These are phyloP conservation scores for Lactarius psammicola DNA, from an alignment of 768 basidiomycete species.

Conservation along the genomic window DNA sequence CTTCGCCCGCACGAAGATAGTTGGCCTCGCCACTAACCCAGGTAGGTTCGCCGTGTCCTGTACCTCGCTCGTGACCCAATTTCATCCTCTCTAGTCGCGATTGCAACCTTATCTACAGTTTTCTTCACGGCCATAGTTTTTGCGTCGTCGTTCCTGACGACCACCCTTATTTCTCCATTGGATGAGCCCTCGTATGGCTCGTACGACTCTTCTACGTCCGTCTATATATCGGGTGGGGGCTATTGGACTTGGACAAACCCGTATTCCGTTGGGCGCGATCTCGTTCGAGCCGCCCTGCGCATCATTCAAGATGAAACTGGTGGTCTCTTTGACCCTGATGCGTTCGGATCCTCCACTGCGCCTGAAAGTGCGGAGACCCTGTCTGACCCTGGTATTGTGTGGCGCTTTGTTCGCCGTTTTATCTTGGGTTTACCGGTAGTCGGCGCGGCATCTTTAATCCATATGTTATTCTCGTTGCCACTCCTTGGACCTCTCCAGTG, in stretches of 20 bases:
- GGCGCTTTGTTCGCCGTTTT: conserved; percentile 64
- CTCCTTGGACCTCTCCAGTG: conserved; percentile 67
- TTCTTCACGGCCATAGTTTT: conserved; percentile 28
- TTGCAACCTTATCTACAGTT: conserved; percentile 40
- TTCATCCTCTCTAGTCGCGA: conserved; percentile 47
- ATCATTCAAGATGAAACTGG: conserved; percentile 28
- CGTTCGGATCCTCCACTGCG: conserved; percentile 38
- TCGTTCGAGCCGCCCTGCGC: conserved; percentile 29
- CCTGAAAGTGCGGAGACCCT: conserved; percentile 3
- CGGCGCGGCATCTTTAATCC: conserved; percentile 72
- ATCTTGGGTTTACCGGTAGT: conserved; percentile 74
- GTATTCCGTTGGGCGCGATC: conserved; percentile 25
- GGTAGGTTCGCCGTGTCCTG: conserved; percentile 46
- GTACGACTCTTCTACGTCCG: conserved; percentile 14
- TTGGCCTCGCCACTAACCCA: conserved; percentile 77
- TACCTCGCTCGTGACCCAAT: background rate
- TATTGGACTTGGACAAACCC: conserved; percentile 29
- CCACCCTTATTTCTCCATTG: conserved; percentile 22
- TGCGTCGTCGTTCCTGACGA: conserved; percentile 28
- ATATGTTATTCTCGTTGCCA: conserved; percentile 64
- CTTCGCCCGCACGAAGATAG: conserved; percentile 66
- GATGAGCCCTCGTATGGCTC: conserved; percentile 20
- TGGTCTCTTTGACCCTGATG: conserved; percentile 27
- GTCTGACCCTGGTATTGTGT: conserved; percentile 45
- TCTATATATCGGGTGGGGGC: conserved; percentile 8